Conservation (phyloP, 805 yeast genomes). For the Geotrichum ghanense region DNA sequence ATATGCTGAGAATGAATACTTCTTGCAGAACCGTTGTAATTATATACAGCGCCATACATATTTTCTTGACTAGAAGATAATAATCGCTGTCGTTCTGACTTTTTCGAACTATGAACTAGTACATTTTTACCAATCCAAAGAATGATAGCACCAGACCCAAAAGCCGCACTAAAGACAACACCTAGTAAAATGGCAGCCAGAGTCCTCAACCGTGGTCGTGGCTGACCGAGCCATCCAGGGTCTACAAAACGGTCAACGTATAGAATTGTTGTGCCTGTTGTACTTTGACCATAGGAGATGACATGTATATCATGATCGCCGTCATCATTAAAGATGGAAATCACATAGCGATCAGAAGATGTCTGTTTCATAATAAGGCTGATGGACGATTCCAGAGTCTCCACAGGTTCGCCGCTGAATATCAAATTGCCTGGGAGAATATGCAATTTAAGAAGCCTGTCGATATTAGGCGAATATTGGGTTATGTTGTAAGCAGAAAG, state of each 20-base stretch:
- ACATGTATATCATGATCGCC: constrained; percentile 15
- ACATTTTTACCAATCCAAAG: constrained; percentile 1
- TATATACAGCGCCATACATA: no score
- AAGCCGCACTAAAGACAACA: constrained; percentile 18
- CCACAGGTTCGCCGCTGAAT: constrained; percentile 13
- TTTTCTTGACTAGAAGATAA: no score
- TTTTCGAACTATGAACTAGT: constrained; percentile 5
- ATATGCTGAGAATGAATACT: no score
- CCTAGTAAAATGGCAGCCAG: constrained; percentile 23
- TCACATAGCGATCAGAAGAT: constrained; percentile 17
- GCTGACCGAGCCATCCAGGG: constrained; percentile 24
- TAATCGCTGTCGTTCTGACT: constrained; percentile 7
- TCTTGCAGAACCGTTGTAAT: no score
- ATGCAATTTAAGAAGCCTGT: constrained; percentile 54
- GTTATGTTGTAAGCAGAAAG: constrained; percentile 41
- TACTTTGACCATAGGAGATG: constrained; percentile 17
- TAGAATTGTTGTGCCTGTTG: constrained; percentile 20
- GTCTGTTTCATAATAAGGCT: constrained; percentile 11
- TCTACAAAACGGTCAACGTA: constrained; percentile 23
- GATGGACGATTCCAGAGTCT: constrained; percentile 18
- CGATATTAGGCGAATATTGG: constrained; percentile 31
- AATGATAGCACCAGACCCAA: constrained; percentile 10
- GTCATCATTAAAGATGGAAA: constrained; percentile 15
- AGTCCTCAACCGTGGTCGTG: constrained; percentile 21
- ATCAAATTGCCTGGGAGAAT: constrained; percentile 42